Conservation (phyloP, 176 grass and related monocot species). For the Aegilops bicornis region DNA sequence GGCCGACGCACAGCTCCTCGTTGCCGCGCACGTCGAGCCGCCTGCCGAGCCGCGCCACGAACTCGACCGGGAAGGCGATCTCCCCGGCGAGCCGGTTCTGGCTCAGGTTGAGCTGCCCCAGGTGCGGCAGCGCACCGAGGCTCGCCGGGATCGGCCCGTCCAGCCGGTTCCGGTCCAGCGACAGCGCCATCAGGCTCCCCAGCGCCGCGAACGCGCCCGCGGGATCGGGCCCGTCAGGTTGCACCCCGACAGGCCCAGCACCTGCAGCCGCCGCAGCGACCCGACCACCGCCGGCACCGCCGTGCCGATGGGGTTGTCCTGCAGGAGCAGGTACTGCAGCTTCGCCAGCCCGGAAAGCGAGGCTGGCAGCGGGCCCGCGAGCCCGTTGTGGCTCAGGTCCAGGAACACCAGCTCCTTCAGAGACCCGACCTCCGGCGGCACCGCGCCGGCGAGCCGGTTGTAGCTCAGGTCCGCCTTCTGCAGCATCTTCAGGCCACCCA, state of each 20-base stretch:
- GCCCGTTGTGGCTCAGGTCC: constrained; percentile 69
- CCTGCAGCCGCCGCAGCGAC: constrained; percentile 57
- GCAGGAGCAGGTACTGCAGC: constrained; percentile 75
- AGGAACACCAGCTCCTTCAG: constrained; percentile 63
- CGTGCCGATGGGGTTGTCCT: constrained; percentile 74
- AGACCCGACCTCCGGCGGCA: constrained; percentile 53
- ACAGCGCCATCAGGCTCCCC: constrained; percentile 54
- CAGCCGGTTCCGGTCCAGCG: constrained; percentile 73
- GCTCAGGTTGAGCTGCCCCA: constrained; percentile 87
- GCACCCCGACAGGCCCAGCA: constrained; percentile 77
- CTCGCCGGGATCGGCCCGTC: constrained; percentile 64
- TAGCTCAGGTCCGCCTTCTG: constrained; percentile 83
- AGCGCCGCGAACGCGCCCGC: constrained; percentile 39
- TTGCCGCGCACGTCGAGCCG: constrained; percentile 79
- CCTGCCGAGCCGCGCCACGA: constrained; percentile 66
- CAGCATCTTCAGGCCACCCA: constrained; percentile 48
- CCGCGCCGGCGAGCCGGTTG: constrained; percentile 56
- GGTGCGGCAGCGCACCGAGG: constrained; percentile 60
- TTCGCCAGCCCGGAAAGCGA: constrained; percentile 39
- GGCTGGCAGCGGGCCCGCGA: constrained; percentile 56
- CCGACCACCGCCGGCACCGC: constrained; percentile 58
- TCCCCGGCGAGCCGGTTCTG: constrained; percentile 79
- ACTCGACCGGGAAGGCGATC: constrained; percentile 64
- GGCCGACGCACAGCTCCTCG: constrained; percentile 58
- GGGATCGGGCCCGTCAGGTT: constrained; percentile 64